Conservation (phyloP, 2,329 filamentous ascomycete species). For the Scleromitrula shiraiana region DNA sequence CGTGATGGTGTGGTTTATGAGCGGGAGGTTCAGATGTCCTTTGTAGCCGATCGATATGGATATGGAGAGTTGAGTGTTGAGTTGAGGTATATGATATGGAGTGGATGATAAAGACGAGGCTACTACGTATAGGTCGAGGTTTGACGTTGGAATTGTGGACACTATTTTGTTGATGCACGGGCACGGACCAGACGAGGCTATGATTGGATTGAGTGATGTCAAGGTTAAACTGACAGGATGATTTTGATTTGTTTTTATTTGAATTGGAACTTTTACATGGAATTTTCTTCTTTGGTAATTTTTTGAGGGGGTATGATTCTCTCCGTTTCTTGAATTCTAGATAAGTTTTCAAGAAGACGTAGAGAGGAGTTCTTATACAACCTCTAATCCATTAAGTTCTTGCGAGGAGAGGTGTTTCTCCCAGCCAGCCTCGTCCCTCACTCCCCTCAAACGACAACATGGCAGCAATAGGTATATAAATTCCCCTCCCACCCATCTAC, state of each 20-base stretch:
- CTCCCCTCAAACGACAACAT: conserved; percentile 12
- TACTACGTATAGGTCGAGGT: background rate
- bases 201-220: background rate
- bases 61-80: conserved; percentile 5
- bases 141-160: no score
- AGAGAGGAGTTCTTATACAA: no score
- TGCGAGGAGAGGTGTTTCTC: background rate
- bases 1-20: conserved; percentile 35
- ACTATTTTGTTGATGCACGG: background rate
- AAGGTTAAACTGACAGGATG: background rate
- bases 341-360: no score
- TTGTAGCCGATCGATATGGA: no score
- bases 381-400: no score
- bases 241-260: background rate
- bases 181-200: conserved; percentile 4
- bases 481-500: no score
- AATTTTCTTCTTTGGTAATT: background rate
- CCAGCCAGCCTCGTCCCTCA: background rate
- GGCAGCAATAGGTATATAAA: conserved; percentile 22
- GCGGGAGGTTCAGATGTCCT: background rate
- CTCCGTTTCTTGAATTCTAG: no score
- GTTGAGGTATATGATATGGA: conserved; percentile 5
- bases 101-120: conserved; percentile 9
- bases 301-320: no score
- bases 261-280: no score